phyloP scores from a whole-genome alignment of 2,329 filamentous ascomycete species.

The Fusarium longipes region DNA sequence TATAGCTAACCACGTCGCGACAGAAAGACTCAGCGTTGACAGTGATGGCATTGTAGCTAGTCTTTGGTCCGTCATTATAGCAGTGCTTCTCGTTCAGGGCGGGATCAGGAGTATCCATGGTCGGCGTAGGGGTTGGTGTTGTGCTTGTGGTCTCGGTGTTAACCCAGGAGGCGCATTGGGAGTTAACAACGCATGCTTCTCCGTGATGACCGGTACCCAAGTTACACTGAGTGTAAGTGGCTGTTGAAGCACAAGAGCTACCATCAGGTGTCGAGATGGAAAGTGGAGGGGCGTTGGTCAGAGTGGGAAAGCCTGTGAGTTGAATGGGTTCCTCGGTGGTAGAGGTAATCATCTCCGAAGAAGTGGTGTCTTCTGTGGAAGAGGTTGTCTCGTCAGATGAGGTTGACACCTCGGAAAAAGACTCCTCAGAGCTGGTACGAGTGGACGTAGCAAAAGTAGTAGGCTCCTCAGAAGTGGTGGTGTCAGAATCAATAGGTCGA shows the following conservation, averaged over 20 bases:
- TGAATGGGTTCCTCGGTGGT: background rate
- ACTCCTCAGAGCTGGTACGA: background rate
- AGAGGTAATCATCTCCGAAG: background rate
- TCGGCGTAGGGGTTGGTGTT: background rate
- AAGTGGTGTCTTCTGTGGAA: background rate
- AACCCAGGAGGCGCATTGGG: slow-evolving; percentile 10
- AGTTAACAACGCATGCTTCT: background rate
- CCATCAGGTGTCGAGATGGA: slow-evolving; percentile 1
- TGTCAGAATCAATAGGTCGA: background rate
- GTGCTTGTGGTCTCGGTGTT: slow-evolving; percentile 10
- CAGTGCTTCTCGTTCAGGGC: slow-evolving; percentile 23
- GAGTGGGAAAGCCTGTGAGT: slow-evolving; percentile 1
- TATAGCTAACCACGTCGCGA: slow-evolving; percentile 1
- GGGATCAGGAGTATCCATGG: background rate
- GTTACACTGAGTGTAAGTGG: background rate
- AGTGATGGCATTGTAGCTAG: slow-evolving; percentile 6
- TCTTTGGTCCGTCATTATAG: slow-evolving; percentile 21
- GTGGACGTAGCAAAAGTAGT: slow-evolving; percentile 10
- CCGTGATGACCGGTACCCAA: background rate
- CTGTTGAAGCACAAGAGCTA: slow-evolving; percentile 5
- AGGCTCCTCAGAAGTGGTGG: background rate
- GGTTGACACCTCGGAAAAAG: background rate
- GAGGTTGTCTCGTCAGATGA: background rate
- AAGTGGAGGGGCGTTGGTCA: background rate
- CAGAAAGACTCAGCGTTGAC: slow-evolving; percentile 31